Percentiles rank a stretch among this genome's conserved stretches.
These are phyloP conservation scores for Chytridium lagenaria DNA, from an alignment of 371 early-diverging fungal species.

Conservation along the genomic window DNA sequence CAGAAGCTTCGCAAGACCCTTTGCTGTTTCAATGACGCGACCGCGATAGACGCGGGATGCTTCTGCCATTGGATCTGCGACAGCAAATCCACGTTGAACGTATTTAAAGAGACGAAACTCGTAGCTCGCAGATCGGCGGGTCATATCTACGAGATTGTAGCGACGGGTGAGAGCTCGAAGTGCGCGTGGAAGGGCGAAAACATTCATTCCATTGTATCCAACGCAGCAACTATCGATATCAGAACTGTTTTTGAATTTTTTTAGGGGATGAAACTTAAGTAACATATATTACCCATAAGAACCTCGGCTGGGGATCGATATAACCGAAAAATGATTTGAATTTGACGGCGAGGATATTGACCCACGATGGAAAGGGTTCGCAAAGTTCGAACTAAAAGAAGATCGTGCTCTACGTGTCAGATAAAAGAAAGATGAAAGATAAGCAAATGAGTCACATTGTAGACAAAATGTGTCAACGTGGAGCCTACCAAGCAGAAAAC, in stretches of 20 bases:
- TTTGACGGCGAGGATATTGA: conserved; percentile 34
- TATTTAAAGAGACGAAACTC: conserved; percentile 40
- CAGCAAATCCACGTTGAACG: conserved; percentile 34
- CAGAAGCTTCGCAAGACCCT: conserved; percentile 26
- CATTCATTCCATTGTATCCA: conserved; percentile 35
- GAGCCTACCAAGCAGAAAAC: too few species aligned
- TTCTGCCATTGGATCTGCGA: conserved; percentile 19
- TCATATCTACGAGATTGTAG: conserved; percentile 37
- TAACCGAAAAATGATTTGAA: conserved; percentile 35
- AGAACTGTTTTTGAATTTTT: too few species aligned
- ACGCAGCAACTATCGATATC: conserved; percentile 38
- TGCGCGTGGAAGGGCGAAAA: conserved; percentile 29
- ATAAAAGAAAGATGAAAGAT: background rate
- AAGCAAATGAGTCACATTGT: too few species aligned
- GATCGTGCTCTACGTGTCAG: background rate
- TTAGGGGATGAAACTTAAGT: too few species aligned
- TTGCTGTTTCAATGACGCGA: background rate
- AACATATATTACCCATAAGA: too few species aligned
- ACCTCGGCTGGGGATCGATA: conserved; percentile 39
- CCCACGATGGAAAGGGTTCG: conserved; percentile 29
- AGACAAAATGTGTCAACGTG: too few species aligned
- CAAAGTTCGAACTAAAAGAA: conserved; percentile 21
- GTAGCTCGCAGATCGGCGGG: conserved; percentile 32
- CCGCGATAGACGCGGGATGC: background rate
- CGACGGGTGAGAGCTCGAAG: conserved; percentile 23